Evolutionary conservation across 2,329 filamentous ascomycete species (phyloP).

Genomic region (Penicillium crustosum): DNA sequence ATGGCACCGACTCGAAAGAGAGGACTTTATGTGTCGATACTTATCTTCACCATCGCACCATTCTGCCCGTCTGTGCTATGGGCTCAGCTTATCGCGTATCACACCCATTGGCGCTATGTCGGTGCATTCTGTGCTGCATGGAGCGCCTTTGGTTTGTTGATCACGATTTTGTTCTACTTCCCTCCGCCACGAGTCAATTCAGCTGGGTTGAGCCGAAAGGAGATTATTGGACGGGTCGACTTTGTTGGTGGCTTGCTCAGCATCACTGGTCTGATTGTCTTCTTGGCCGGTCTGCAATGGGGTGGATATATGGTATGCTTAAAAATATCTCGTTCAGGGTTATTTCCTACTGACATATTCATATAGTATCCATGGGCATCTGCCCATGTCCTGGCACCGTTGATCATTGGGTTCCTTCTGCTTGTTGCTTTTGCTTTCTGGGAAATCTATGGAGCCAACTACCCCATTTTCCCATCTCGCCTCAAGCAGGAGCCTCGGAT

Average conservation of each 20-base stretch:
- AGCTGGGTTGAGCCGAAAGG: slow-evolving; percentile 36
- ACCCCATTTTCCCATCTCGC: slow-evolving; percentile 48
- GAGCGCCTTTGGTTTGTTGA: slow-evolving; percentile 44
- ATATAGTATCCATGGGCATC: slow-evolving; percentile 45
- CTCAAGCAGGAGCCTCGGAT: slow-evolving; percentile 52
- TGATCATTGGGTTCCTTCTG: slow-evolving; percentile 47
- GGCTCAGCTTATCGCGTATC: slow-evolving; percentile 56
- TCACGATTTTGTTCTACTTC: slow-evolving; percentile 47
- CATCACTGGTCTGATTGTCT: slow-evolving; percentile 49
- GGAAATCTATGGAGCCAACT: slow-evolving; percentile 49
- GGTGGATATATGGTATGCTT: slow-evolving; percentile 47
- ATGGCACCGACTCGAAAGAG: slow-evolving; percentile 65
- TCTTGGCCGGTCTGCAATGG: slow-evolving; percentile 54
- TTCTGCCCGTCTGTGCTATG: slow-evolving; percentile 64
- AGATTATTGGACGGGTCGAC: slow-evolving; percentile 50
- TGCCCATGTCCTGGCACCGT: slow-evolving; percentile 48
- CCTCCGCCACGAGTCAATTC: slow-evolving; percentile 48
- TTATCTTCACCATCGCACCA: slow-evolving; percentile 63
- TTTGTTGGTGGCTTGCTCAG: slow-evolving; percentile 52
- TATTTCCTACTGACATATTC: slow-evolving; percentile 8
- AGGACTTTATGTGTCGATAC: slow-evolving; percentile 60
- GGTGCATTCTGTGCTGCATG: slow-evolving; percentile 45
- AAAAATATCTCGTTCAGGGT: slow-evolving; percentile 2
- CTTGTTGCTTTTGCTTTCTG: slow-evolving; percentile 48
- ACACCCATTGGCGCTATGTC: slow-evolving; percentile 48